Evolutionary conservation across 2,329 filamentous ascomycete genomes (phyloP), one percentile per base, ranked within the genome.

Genomic region (Clonostachys solani): DNA sequence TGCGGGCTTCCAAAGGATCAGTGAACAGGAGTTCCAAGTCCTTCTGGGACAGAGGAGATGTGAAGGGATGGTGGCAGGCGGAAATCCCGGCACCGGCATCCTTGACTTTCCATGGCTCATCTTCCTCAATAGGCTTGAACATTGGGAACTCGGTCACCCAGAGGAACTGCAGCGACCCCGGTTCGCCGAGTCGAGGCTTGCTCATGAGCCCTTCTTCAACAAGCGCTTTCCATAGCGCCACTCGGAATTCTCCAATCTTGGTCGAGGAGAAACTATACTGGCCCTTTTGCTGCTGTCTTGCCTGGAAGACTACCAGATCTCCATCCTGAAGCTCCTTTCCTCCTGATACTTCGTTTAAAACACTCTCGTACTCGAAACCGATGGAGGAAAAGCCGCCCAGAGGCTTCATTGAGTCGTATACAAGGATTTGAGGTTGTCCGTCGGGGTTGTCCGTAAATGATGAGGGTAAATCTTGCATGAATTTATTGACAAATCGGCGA

Each of bases 61-160:
- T 99, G 67, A 99, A 99, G 0, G 94, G 94, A 63, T 99, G 94
- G 60, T 99, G 94, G 0, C 92, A 96, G 1, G 92, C 85, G 10
- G 86, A 83, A 57, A 97, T 83, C 5, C 92, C 91, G 1, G 91
- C 83, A 1, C 74, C 66, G 16, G 91, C 91, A 46, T 89, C 90
- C 18, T 42, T 35, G 10, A 41, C 43, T 68, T 97, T 92, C 3
- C 90, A 90, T 0, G 88, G 87, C 12, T 78, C 73, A 45, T 77
- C 70, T 9, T 68, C 67, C 44, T 79, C 82, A 45, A 78, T 78
- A 0, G 86, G 89, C 2, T 90, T 91, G 70, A 99, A 99, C 57
- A 99, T 82, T 12, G 94, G 94, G 61, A 99, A 99, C 50, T 92
- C 83, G 1, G 80, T 86, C 12, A 99, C 80, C 94, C 94, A 99